Conservation (phyloP, 2,329 filamentous ascomycete species). For the Cordyceps tenuipes region DNA sequence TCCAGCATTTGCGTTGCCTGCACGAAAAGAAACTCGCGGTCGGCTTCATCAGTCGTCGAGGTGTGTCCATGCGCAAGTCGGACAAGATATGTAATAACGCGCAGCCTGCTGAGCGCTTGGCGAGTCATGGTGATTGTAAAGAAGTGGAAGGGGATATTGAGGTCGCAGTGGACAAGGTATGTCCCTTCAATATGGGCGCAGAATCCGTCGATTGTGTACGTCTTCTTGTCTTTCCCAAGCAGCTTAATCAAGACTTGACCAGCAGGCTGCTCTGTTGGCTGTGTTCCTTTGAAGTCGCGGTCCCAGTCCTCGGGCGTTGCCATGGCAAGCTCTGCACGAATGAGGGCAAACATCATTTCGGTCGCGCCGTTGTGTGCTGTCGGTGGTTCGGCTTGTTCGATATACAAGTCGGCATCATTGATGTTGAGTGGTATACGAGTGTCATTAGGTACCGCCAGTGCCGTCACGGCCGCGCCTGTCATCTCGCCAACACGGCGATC, state of each 20-base stretch:
- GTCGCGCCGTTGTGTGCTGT: slow-evolving; percentile 42
- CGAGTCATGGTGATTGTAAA: slow-evolving; percentile 52
- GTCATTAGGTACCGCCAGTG: slow-evolving; percentile 44
- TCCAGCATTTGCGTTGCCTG: slow-evolving; percentile 51
- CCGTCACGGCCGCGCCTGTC: slow-evolving; percentile 49
- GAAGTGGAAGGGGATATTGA: slow-evolving; percentile 50
- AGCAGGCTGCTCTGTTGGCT: slow-evolving; percentile 25
- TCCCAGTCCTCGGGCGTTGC: slow-evolving; percentile 27
- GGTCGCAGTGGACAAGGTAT: slow-evolving; percentile 49
- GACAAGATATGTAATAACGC: slow-evolving; percentile 45
- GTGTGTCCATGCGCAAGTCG: slow-evolving; percentile 34
- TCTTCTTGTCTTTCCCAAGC: slow-evolving; percentile 41
- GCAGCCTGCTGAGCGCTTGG: slow-evolving; percentile 47
- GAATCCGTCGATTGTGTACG: slow-evolving; percentile 43
- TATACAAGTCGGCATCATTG: slow-evolving; percentile 51
- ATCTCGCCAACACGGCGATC: slow-evolving; percentile 63
- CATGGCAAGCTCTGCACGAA: slow-evolving; percentile 48
- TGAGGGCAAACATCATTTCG: slow-evolving; percentile 52
- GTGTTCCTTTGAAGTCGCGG: slow-evolving; percentile 29
- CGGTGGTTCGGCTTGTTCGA: slow-evolving; percentile 47
- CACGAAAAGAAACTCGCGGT: slow-evolving; percentile 45
- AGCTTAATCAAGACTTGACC: slow-evolving; percentile 32
- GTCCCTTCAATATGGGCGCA: slow-evolving; percentile 46
- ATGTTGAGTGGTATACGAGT: slow-evolving; percentile 52
- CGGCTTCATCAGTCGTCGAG: slow-evolving; percentile 32